A percentile compares a stretch with the other conserved stretches of the same genome.
These are phyloP conservation scores for Mycena epipterygia DNA, from an alignment of 768 basidiomycete species.

Conservation along the genomic window DNA sequence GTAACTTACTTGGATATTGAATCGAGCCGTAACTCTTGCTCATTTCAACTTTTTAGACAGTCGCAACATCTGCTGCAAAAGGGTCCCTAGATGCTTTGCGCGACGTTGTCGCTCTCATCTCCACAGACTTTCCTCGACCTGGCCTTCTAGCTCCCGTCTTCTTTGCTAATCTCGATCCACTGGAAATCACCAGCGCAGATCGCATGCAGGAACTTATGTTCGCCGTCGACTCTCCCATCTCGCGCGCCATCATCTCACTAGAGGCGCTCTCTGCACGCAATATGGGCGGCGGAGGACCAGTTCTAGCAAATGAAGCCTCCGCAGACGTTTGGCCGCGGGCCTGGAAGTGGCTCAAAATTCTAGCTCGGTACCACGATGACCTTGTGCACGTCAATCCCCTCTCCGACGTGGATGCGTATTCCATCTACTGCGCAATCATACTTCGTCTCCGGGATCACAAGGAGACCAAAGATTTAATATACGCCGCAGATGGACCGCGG, in stretches of 20 bases:
- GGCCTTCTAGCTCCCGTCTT: background rate
- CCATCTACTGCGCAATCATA: background rate
- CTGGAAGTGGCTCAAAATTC: slow-evolving; percentile 3
- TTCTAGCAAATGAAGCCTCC: background rate
- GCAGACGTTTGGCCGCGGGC: background rate
- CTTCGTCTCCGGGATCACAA: background rate
- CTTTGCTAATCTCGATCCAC: slow-evolving; percentile 1
- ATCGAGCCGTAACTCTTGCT: no score
- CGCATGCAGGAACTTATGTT: background rate
- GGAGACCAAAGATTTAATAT: background rate
- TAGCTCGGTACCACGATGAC: background rate
- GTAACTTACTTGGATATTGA: background rate
- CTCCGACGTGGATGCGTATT: background rate
- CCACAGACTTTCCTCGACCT: background rate
- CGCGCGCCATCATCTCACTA: background rate
- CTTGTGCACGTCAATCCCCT: background rate
- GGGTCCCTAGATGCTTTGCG: background rate
- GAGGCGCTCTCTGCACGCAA: background rate
- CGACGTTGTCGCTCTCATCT: background rate
- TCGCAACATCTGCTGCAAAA: background rate
- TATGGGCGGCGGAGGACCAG: background rate
- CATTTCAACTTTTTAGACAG: background rate
- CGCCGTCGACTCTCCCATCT: background rate
- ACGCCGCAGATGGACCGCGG: background rate
- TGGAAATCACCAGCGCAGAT: background rate